Evolutionary conservation across 1,284 basidiomycete species (phyloP).

Genomic region (Austroboletus niveus): DNA sequence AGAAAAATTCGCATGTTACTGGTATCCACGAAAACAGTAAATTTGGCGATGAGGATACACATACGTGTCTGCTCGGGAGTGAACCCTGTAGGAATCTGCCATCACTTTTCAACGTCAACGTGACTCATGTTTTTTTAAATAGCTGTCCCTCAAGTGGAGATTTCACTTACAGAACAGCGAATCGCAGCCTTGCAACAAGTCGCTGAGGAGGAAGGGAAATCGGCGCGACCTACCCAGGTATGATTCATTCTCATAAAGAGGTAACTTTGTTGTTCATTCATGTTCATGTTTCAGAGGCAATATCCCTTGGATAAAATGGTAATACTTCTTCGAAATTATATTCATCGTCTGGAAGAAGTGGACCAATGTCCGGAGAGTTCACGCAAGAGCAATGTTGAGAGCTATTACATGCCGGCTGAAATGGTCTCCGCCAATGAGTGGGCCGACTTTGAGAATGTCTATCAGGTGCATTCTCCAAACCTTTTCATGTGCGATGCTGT

Average conservation of each 20-base stretch:
- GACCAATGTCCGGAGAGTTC: constrained; percentile 40
- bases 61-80: constrained; percentile 81
- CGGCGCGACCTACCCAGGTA: constrained; percentile 17
- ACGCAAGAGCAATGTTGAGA: constrained; percentile 34
- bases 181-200: constrained; percentile 47
- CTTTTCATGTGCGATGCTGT: constrained; percentile 80
- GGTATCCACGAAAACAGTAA: constrained; percentile 57
- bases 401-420: constrained; percentile 66
- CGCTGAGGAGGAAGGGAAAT: constrained; percentile 17
- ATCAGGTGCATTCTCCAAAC: constrained; percentile 87
- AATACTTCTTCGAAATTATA: constrained; percentile 59
- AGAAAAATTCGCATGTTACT: constrained; percentile 50
- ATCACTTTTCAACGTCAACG: constrained; percentile 6
- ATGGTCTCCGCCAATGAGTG: constrained; percentile 69
- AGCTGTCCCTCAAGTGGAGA: constrained; percentile 74
- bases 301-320: constrained; percentile 51
- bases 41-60: constrained; percentile 87
- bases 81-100: constrained; percentile 57
- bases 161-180: constrained; percentile 59
- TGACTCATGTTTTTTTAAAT: constrained; percentile 2
- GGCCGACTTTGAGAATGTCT: constrained; percentile 86
- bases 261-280: constrained; percentile 2
- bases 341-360: constrained; percentile 50
- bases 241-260: neutral
- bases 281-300: constrained; percentile 22